phyloP scores from a whole-genome alignment of 2,329 filamentous ascomycete species.

The Sarocladiaceae sp. region DNA sequence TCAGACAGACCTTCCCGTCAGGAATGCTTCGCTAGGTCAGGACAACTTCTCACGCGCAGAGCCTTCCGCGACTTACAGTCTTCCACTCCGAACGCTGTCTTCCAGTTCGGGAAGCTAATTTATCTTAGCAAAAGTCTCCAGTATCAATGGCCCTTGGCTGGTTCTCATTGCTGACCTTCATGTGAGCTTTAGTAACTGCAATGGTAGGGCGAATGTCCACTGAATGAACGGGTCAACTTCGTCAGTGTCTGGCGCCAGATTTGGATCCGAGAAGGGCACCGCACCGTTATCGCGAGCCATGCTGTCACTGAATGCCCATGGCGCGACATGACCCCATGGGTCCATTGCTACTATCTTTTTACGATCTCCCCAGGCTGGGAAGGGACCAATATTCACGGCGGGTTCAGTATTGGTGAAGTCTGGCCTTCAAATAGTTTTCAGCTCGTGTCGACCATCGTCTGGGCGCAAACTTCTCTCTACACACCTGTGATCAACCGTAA shows the following conservation, averaged over 20 bases:
- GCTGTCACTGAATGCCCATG: slow-evolving; percentile 76
- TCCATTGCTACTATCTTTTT: slow-evolving; percentile 99
- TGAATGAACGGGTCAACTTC: slow-evolving; percentile 19
- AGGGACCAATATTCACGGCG: slow-evolving; percentile 82
- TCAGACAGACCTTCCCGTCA: slow-evolving; percentile 89
- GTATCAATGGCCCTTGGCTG: not conserved
- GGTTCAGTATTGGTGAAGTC: slow-evolving; percentile 78
- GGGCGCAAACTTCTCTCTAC: slow-evolving; percentile 16
- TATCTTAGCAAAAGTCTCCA: not conserved
- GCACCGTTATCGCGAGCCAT: slow-evolving; percentile 56
- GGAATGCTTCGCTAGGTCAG: slow-evolving; percentile 38
- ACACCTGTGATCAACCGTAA: slow-evolving; percentile 72
- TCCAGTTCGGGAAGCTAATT: slow-evolving; percentile 79
- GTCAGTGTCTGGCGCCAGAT: slow-evolving; percentile 10
- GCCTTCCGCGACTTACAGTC: slow-evolving; percentile 48
- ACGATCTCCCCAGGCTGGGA: slow-evolving; percentile 81
- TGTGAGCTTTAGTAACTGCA: slow-evolving; percentile 86
- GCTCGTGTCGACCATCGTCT: too few species aligned
- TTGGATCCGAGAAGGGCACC: slow-evolving; percentile 5
- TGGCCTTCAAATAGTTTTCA: slow-evolving; percentile 33
- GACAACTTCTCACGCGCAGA: slow-evolving; percentile 10
- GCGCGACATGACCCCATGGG: slow-evolving; percentile 81
- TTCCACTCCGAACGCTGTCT: slow-evolving; percentile 75
- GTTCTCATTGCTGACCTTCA: slow-evolving; percentile 54
- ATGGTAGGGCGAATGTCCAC: slow-evolving; percentile 88